Evolutionary conservation across 1,284 basidiomycete genomes (phyloP), one percentile per base, ranked within the genome.

Genomic region (Boletus sp.): DNA sequence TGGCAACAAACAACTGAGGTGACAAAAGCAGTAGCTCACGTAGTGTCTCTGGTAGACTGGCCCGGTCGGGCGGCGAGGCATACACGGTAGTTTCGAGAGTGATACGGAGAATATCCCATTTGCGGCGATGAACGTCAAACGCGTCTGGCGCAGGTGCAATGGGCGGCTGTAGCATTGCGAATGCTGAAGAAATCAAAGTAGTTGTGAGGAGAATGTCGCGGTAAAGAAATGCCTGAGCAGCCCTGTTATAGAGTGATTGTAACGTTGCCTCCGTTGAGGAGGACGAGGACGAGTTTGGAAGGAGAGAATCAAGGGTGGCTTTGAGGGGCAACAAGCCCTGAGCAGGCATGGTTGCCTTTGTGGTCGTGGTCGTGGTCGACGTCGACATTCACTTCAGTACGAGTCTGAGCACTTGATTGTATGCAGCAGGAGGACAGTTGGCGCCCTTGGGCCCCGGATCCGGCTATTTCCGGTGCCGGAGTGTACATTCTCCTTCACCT

Each of bases 91-190:
- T 81, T 61, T 91, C 88, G 51, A 89, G 75, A 1, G 87, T 90
- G 55, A 91, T 82, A 19, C 88, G 76, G 5, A 91, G 78, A 45
- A 91, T 80, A 57, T 91, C 88, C 88, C 88, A 91, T 70, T 88
- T 89, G 44, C 82, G 72, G 14, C 86, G 76, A 51, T 81, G 73
- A 12, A 75, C 70, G 43, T 72, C 64, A 4, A 85, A 70, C 12
- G 66, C 48, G 57, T 83, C 80, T 25, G 70, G 68, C 0, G 58
- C 50, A 2, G 56, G 55, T 4, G 58, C 51, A 10, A 57, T 45
- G 4, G 82, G 82, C 3, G 83, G 72, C 9, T 71, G 65, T 16
- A 88, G 56, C 30, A 86, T 64, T 20, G 75, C 59, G 61, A 88
- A 87, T 0, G 86, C 88, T n/a, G 83, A 78, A 32, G 75, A 68